Percentiles rank a stretch among this genome's conserved stretches.
These are phyloP conservation scores for Crassisporium funariophilum DNA, from an alignment of 768 basidiomycete species.

Conservation along the genomic window DNA sequence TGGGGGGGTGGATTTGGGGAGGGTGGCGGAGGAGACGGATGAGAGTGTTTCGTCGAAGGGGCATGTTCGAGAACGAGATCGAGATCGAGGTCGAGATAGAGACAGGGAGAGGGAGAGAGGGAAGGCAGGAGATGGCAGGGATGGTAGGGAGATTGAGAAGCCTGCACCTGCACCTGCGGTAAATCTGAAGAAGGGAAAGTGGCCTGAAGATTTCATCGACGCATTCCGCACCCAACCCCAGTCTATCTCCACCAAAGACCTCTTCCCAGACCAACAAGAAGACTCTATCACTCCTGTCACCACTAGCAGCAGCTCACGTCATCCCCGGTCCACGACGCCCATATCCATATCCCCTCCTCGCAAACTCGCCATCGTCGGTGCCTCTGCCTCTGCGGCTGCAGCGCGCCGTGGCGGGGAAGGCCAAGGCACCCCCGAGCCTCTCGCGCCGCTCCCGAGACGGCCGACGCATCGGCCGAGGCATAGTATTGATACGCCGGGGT, in stretches of 20 bases:
- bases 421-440: constrained; percentile 37
- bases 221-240: constrained; percentile 38
- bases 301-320: constrained; percentile 7
- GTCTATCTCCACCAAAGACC: constrained; percentile 12
- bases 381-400: no score
- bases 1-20: constrained; percentile 58
- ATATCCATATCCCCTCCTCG: constrained; percentile 49
- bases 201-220: constrained; percentile 81
- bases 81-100: constrained; percentile 6
- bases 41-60: constrained; percentile 47
- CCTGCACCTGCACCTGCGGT: constrained; percentile 42
- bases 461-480: constrained; percentile 68
- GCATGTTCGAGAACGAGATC: constrained; percentile 6
- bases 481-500: constrained; percentile 55
- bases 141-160: constrained; percentile 30
- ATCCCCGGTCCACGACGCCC: constrained; percentile 22
- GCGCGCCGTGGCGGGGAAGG: constrained; percentile 40
- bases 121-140: constrained; percentile 19
- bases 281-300: no score
- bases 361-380: constrained; percentile 58
- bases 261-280: not conserved
- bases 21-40: constrained; percentile 75
- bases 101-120: constrained; percentile 22
- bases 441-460: constrained; percentile 52
- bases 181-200: constrained; percentile 75